Conservation (phyloP, 768 basidiomycete genomes). For the Xerocomus brunneocitrinus region DNA sequence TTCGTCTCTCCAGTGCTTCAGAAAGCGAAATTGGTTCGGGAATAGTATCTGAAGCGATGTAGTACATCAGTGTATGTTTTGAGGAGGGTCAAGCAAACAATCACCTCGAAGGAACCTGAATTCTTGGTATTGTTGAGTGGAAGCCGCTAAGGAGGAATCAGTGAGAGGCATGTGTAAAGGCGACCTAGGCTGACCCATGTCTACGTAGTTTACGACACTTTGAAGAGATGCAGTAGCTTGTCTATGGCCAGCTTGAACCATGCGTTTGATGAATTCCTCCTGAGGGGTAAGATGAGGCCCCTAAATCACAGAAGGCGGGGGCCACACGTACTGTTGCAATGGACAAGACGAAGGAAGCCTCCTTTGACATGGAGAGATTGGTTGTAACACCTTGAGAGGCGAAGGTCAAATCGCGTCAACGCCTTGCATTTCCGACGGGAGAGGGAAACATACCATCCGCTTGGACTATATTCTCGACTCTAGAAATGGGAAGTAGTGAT, state of each 20-base stretch:
- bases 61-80: constrained; percentile 2
- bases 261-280: constrained; percentile 84
- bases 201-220: constrained; percentile 58
- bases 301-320: constrained; percentile 4
- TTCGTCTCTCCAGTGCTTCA: constrained; percentile 56
- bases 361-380: constrained; percentile 66
- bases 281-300: constrained; percentile 28
- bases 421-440: constrained; percentile 5
- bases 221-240: constrained; percentile 59
- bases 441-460: constrained; percentile 56
- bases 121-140: constrained; percentile 59
- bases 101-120: constrained; percentile 70
- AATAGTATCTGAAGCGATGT: constrained; percentile 50
- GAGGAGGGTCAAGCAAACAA: not conserved
- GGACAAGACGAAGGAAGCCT: constrained; percentile 69
- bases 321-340: constrained; percentile 60
- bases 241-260: constrained; percentile 64
- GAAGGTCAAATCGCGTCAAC: constrained; percentile 14
- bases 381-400: constrained; percentile 49
- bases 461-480: constrained; percentile 73
- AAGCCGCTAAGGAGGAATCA: constrained; percentile 41
- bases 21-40: constrained; percentile 55
- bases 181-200: constrained; percentile 57
- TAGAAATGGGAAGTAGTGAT: constrained; percentile 58
- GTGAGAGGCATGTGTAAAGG: not conserved